Evolutionary conservation across 129 eudicot genomes (phyloP).

Genomic region (Ambrosia trifida): DNA sequence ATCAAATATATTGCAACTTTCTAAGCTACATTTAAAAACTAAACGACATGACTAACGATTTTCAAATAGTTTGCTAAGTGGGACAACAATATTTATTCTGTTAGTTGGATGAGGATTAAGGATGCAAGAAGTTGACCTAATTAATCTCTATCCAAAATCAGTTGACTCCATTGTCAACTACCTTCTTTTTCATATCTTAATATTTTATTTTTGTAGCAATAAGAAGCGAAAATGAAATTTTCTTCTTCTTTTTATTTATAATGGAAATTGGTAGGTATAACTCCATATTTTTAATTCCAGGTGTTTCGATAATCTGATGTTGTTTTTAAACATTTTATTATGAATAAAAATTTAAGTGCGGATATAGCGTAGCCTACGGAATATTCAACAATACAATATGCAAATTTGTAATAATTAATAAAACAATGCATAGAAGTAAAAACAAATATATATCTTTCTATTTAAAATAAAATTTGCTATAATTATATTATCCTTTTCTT

Average conservation of each 20-base stretch:
- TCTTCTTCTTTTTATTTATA: background rate
- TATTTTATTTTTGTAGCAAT: background rate
- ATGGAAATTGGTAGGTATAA: constrained; percentile 4
- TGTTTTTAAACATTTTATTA: background rate
- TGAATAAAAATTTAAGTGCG: background rate
- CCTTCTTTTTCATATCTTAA: constrained; percentile 13
- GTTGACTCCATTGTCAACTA: constrained; percentile 32
- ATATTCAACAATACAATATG: background rate
- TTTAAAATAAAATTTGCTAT: background rate
- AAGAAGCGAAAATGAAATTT: constrained; percentile 11
- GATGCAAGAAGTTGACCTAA: constrained; percentile 30
- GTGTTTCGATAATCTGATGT: background rate
- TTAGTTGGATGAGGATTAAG: constrained; percentile 29
- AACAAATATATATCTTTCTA: background rate
- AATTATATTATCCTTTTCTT: too few relatives aligned
- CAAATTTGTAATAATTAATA: background rate
- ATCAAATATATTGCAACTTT: background rate
- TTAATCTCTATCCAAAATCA: constrained; percentile 19
- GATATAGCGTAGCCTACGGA: too few relatives aligned
- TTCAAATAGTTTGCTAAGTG: constrained; percentile 17
- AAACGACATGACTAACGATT: background rate
- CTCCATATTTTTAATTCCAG: background rate
- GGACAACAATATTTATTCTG: constrained; percentile 23
- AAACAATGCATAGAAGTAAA: background rate
- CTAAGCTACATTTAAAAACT: background rate